Conservation (phyloP, 345 rosid genomes). For the Nasturtium officinale region DNA sequence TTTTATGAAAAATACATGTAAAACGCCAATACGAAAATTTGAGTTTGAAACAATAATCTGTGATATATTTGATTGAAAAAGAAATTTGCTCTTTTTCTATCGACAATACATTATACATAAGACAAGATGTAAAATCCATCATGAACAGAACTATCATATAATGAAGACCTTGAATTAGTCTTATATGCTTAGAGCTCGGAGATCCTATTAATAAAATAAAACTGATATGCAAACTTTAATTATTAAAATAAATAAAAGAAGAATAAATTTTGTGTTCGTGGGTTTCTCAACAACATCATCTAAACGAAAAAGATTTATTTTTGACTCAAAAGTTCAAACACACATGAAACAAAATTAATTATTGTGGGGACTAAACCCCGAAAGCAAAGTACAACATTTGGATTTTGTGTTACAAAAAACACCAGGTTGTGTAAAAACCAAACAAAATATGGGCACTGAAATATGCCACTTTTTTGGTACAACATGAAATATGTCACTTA, state of each 20-base stretch:
- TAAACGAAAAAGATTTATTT: not conserved
- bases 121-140: conserved; percentile 1
- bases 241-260: not conserved
- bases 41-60: not conserved
- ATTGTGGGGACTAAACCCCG: not conserved
- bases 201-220: conserved; percentile 11
- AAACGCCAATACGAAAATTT: not conserved
- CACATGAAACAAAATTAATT: not conserved
- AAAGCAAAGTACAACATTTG: conserved; percentile 3
- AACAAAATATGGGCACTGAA: not conserved
- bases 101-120: not conserved
- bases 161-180: conserved; percentile 20
- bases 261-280: not conserved
- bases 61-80: conserved; percentile 10
- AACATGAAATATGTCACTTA: conserved; percentile 7
- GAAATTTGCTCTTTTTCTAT: not conserved
- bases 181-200: conserved; percentile 6
- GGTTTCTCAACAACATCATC: conserved; percentile 36
- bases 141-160: conserved; percentile 13
- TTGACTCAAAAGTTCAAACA: not conserved
- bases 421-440: not conserved
- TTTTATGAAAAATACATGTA: not conserved
- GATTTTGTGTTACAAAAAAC: not conserved
- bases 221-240: not conserved
- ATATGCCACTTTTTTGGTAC: not conserved